phyloP scores from a whole-genome alignment of 371 early-diverging fungal genomes.

The Rhizopus microsporus region DNA sequence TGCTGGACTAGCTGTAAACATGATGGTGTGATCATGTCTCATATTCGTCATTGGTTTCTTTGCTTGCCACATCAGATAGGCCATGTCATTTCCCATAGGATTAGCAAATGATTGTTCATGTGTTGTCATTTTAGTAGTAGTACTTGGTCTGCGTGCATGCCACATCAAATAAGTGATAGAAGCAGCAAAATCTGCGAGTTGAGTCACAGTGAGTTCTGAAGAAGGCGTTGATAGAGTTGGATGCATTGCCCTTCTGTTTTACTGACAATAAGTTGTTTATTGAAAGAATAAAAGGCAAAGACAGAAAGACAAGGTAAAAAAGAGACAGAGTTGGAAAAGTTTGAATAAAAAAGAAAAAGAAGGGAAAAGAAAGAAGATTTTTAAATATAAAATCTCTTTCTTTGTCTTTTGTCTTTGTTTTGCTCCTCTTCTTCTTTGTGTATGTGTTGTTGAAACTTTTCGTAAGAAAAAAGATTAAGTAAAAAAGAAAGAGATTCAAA shows the following conservation, averaged over 20 bases:
- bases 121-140: conserved; percentile 7
- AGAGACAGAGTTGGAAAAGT: conserved; percentile 6
- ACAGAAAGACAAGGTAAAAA: conserved; percentile 12
- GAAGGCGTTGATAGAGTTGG: conserved; percentile 13
- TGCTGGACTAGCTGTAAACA: conserved; percentile 53
- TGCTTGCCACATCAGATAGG: conserved; percentile 24
- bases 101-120: conserved; percentile 12
- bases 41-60: conserved; percentile 18
- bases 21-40: conserved; percentile 25
- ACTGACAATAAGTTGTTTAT: conserved; percentile 4
- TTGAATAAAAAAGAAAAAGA: conserved; percentile 12
- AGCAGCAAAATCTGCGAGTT: conserved; percentile 67
- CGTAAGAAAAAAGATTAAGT: conserved; percentile 1
- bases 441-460: not conserved
- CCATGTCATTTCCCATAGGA: conserved; percentile 16
- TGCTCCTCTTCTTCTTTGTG: not conserved
- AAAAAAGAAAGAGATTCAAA: conserved; percentile 1
- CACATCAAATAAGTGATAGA: conserved; percentile 68
- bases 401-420: conserved; percentile 3
- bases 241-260: conserved; percentile 10
- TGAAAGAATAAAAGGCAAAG: not conserved
- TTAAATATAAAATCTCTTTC: conserved; percentile 3
- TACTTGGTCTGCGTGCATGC: conserved; percentile 52
- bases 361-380: conserved; percentile 6
- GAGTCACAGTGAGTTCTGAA: conserved; percentile 25